Base-by-base conservation (phyloP, 2,329 filamentous ascomycete genomes). In the Botrytis byssoidea region DNA sequence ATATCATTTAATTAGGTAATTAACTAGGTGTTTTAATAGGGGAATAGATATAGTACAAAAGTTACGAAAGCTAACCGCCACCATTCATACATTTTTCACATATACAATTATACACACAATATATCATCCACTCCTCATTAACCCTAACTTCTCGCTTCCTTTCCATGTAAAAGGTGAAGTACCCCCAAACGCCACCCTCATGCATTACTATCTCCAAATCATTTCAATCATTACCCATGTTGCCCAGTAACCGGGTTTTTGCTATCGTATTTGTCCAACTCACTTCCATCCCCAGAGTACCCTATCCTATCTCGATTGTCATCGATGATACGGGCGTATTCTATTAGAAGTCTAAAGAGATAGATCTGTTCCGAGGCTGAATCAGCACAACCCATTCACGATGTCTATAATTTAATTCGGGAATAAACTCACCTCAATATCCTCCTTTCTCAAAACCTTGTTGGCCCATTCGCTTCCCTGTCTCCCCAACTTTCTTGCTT, bases 401-500 rank as follows among this genome's bases (percentile, higher is more conserved):
- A 5, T 37, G 29, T 35, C 14, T 32, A 9, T 20, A 16, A 44
- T 2, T 22, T 25, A 59, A 18, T 48, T 25, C 6, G 3, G 14
- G 22, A n/a, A 16, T 18, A 48, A 10, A 89, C 88, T 89, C 65
- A 88, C 89, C 82, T 93, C 90, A 83, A 93, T 89, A 79, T 93
- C 91, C 79, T 93, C 91, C 74, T 88, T 89, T 74, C 93, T 84
- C 44, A 95, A 82, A 25, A 91, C 91, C 82, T 88, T 90, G 74
- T 87, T 85, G 1, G 92, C 91, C 93, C 93, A 96, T 51, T 89
- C 86, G 74, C 89, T 86, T 40, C 92, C 91, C 75, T 88, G 87
- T 65, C 85, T 81, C 8, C 92, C 93, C 76, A 96, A 88, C 63
- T 85, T 85, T 81, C 89, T 85, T 0, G 90, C 92, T 79, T 90